Conservation (phyloP, 2,329 filamentous ascomycete species). For the Gyromitra esculenta region DNA sequence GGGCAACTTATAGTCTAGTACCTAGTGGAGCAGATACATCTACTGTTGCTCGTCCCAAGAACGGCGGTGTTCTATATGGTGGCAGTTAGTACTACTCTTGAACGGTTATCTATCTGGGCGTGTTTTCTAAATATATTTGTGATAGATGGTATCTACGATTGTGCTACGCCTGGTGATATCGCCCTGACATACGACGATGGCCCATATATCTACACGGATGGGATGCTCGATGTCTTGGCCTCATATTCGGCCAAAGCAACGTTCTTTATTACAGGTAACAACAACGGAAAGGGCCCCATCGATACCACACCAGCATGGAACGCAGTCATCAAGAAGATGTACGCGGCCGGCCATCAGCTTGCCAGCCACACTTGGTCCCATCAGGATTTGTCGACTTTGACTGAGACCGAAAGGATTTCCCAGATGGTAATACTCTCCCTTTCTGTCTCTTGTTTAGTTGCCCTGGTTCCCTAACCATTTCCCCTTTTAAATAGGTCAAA, state of each 20-base stretch:
- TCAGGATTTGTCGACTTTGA: constrained; percentile 61
- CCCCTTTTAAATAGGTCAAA: constrained; percentile 53
- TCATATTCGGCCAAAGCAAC: constrained; percentile 56
- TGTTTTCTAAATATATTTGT: neutral
- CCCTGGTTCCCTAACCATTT: neutral
- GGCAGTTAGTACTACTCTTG: constrained; percentile 5
- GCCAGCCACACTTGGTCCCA: constrained; percentile 68
- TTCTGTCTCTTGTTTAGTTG: neutral
- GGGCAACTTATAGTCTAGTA: constrained; percentile 6
- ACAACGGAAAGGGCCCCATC: constrained; percentile 59
- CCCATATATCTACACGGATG: constrained; percentile 52
- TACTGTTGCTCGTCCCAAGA: constrained; percentile 35
- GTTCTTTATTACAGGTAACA: constrained; percentile 62
- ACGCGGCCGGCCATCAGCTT: constrained; percentile 66
- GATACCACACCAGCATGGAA: constrained; percentile 61
- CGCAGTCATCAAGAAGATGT: constrained; percentile 63
- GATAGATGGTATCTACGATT: constrained; percentile 39
- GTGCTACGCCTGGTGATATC: constrained; percentile 2
- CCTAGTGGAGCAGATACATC: constrained; percentile 43
- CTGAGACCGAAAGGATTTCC: constrained; percentile 59
- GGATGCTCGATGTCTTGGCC: constrained; percentile 63
- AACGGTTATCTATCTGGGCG: neutral
- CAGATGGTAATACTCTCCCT: constrained; percentile 62
- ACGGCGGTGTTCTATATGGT: constrained; percentile 39
- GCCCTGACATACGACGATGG: constrained; percentile 61